phyloP scores from a whole-genome alignment of 352 stramenopile genomes.

The Chrysophaeum taylorii region DNA sequence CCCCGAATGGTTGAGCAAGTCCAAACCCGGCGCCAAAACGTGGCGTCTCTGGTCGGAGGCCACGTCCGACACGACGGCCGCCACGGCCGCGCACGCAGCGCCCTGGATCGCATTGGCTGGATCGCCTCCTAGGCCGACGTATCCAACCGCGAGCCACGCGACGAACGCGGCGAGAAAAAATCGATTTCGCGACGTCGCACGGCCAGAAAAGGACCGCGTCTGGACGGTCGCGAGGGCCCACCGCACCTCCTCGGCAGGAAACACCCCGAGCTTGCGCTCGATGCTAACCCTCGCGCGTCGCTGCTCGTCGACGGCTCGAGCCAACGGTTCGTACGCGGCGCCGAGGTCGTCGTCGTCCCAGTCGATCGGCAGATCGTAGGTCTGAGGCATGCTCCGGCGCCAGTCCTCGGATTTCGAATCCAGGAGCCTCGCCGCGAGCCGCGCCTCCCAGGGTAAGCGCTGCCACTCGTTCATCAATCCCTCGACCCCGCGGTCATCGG shows the following conservation, averaged over 20 bases:
- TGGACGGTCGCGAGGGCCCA: slow-evolving; percentile 9
- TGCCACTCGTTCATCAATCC: too few relatives aligned
- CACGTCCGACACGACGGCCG: neutral
- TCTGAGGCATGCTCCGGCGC: neutral
- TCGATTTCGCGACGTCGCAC: too few relatives aligned
- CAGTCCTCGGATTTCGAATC: neutral
- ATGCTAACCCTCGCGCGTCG: too few relatives aligned
- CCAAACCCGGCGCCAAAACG: neutral
- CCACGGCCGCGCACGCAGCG: neutral
- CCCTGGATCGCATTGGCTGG: neutral
- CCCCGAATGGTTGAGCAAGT: neutral
- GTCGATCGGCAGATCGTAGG: neutral
- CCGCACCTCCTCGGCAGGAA: neutral
- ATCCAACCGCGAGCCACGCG: neutral
- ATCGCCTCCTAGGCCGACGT: neutral
- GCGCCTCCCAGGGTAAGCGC: neutral
- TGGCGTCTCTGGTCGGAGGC: neutral
- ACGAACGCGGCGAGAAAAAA: too few relatives aligned
- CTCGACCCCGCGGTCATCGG: too few relatives aligned
- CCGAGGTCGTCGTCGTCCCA: neutral
- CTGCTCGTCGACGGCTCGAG: neutral
- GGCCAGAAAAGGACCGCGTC: slow-evolving; percentile 11
- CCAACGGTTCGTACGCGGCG: neutral
- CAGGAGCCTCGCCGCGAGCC: slow-evolving; percentile 1
- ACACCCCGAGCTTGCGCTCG: too few relatives aligned